Evolutionary conservation across 768 basidiomycete genomes (phyloP), one percentile per base, ranked within the genome.

Genomic region (Pilatotrama ljubarskyi): DNA sequence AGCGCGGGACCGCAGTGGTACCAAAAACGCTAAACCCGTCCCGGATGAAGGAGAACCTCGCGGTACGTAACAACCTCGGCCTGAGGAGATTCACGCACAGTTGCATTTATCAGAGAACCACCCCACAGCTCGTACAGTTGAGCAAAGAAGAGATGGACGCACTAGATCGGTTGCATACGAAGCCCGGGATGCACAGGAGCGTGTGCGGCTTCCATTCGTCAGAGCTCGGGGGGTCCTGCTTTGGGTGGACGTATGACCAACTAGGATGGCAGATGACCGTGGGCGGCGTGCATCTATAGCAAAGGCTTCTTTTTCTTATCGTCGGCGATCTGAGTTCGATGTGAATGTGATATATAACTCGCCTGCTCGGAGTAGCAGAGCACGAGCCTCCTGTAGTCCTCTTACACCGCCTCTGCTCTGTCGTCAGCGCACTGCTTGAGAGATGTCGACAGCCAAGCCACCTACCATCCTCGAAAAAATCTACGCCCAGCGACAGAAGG

Each of bases 381-480:
- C 4, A 32, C 4, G 29, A n/a, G 29, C 29, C 29, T 32, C 10
- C 29, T 5, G 29, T 32, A n/a, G n/a, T n/a, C n/a, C 29, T 32
- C 29, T 10, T 32, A 32, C 29, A 32, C 29, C 29, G 29, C 29
- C 29, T 32, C 29, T 5, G 10, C 29, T 4, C 10, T 32, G 29
- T 32, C 29, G 29, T 32, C 29, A 10, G 29, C 29, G 29, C 29
- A 32, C 29, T 32, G 29, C 29, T 32, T 10, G 29, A 32, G 29
- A 4, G 5, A 32, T 32, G 29, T 32, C 29, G 29, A 32, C 29
- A 32, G 29, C 72, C 5, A 86, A 83, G 69, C 76, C 84, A 11
- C 91, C 92, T 5, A 89, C 90, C 11, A 93, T 94, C 68, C 82
- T 95, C 26, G 86, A 92, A 59, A 91, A 88, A 69, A 97, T 98